Evolutionary conservation across 176 grass and related monocot species (phyloP), one percentile per base, ranked within the genome.

Genomic region (Chloris gayana): DNA sequence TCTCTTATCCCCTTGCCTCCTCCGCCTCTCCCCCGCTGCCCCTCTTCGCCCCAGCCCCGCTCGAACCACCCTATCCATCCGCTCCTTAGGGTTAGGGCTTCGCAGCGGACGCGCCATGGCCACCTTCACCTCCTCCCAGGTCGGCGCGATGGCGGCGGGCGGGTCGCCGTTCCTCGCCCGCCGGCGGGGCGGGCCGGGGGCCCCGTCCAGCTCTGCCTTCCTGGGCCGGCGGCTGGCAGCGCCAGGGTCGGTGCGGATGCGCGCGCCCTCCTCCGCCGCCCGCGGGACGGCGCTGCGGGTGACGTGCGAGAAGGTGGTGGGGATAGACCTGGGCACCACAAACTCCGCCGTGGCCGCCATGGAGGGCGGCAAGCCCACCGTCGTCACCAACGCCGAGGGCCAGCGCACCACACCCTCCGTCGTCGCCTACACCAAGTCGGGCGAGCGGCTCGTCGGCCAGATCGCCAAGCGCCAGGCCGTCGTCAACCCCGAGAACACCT

Each of bases 401-500:
- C 88, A 91, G 72, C 76, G 92, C 46, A 98, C 96, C 32, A 98
- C 96, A 41, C 96, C 96, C 1, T 98, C 92, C 5, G 96, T 98
- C 13, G 92, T 98, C 22, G 92, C 96, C 0, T 98, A 95, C 84
- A 93, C 96, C 29, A 98, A 87, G 82, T 82, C 71, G 64, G 88
- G 90, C 14, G 92, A 98, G 76, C 85, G 88, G 0, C 79, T 98
- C 2, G 95, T 98, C 0, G 95, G 95, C 0, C 95, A 98, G 81
- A 98, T 98, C 64, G 95, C 92, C 14, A 98, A 98, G 84, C 72
- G 92, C n/a, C 95, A 98, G 85, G 95, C 92, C 31, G 92, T 98
- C n/a, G 88, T 98, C 30, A 98, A 98, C 74, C 92, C 92, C 11
- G 95, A 98, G 84, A 98, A 98, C 78, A 98, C 92, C 4, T 98